Evolutionary conservation across 306 rosid species (phyloP), one percentile per base, ranked within the genome.

Genomic region (Cicer chorassanicum): DNA sequence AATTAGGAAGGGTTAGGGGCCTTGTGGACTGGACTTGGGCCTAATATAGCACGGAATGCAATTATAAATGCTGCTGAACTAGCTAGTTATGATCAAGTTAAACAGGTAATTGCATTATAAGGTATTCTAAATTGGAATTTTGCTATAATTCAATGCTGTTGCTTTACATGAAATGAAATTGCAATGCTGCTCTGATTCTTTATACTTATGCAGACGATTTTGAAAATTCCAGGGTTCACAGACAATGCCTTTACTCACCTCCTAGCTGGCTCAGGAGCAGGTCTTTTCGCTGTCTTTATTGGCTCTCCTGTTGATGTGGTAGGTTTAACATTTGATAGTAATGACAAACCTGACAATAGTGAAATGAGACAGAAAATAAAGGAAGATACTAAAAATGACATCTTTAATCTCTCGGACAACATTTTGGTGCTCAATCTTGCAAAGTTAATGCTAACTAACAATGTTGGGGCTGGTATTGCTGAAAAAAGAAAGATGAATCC

Each of bases 251-350:
- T 90, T 78, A 86, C 99, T 87, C 99, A 95, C 72, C 87, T 95
- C 70, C 88, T 95, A 24, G 99, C 99, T 78, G 96, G 99, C 86
- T 81, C 89, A 87, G 98, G 93, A 76, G 97, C 99, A 8, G 99
- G 99, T 76, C 87, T 95, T 62, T 92, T 95, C 82, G 99, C 99
- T 15, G 96, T 92, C 73, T 90, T 86, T 73, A 80, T 95, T 68
- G 99, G 99, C 78, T 95, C 99, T 78, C 99, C 99, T 2, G 95
- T 92, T 82, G 99, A 95, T 75, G 97, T 95, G 95, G 99, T 95
- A 94, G 53, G 92, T 72, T 64, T 66, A 60, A 29, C 67, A 44
- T 62, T 73, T 39, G 77, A 34, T 67, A 55, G 41, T n/a, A 15
- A 73, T 45, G 80, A 18, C 6, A 73, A 7, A 12, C 11, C 44